Evolutionary conservation across 2,329 filamentous ascomycete species (phyloP), one percentile per base, ranked within the genome.

Genomic region (Tolypocladium nubicola): DNA sequence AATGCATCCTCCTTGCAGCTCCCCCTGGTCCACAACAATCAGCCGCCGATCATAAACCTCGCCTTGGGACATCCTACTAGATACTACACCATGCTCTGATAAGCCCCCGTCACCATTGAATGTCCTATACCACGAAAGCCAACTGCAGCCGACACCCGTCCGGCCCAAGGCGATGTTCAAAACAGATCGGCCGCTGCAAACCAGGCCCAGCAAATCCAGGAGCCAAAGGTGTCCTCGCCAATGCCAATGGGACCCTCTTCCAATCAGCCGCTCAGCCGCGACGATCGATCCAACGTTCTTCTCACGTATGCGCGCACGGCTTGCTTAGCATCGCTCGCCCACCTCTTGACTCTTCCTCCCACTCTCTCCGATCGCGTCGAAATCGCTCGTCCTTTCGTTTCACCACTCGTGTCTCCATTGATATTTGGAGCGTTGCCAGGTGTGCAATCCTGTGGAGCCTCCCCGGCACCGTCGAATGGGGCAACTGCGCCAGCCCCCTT

Each of bases 261-360:
- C 39, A 56, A 59, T 56, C 59, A 60, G 49, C 56, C 41, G 23
- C 47, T 59, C 30, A 60, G 61, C 53, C 62, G 61, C 30, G 63
- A 62, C n/a, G 66, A 61, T 58, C 72, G 66, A 60, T 69, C 66
- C 55, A 70, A 62, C 37, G 66, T 69, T 45, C 62, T 67, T 56
- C 63, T 68, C 54, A 74, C 61, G 54, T 68, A 72, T 30, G 62
- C 66, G 21, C 67, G 69, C 38, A 74, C 65, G 38, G 64, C 67
- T 43, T 63, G 64, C 52, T 65, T 72, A 30, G 69, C 70, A 52
- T 67, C 66, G 54, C 60, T 64, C 26, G 69, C 70, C 72, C 72
- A 74, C 41, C 64, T 65, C 57, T 64, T 68, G 38, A 74, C 62
- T 37, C 68, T 65, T 7, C 62, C 63, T 14, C 60, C 63, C 54